These are phyloP conservation scores for Dendryphion nanum DNA, from an alignment of 2,329 filamentous ascomycete genomes.

Conservation along the genomic window DNA sequence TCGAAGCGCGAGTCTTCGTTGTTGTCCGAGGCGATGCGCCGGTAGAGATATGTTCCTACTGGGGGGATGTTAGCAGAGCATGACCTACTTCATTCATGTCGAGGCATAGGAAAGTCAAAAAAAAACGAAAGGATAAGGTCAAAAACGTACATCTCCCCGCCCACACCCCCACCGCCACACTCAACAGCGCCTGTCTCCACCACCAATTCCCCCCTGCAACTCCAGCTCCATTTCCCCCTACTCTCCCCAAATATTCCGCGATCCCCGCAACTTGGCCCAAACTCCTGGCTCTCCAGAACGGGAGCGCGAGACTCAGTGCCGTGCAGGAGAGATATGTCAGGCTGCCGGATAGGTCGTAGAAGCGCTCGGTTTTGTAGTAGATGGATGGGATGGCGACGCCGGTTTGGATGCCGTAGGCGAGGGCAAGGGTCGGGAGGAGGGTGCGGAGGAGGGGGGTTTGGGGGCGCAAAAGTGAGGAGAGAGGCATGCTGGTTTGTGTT, in stretches of 20 bases:
- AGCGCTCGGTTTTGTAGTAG: conserved; percentile 59
- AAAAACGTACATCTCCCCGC: conserved; percentile 53
- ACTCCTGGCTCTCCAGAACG: conserved; percentile 55
- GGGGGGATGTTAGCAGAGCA: too few species aligned
- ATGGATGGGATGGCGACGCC: conserved; percentile 64
- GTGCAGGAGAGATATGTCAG: conserved; percentile 66
- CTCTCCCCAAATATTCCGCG: conserved; percentile 29
- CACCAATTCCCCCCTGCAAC: conserved; percentile 43
- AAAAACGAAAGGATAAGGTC: not conserved
- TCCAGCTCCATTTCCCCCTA: conserved; percentile 12
- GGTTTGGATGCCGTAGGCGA: conserved; percentile 63
- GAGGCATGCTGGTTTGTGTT: too few species aligned
- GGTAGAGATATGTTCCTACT: conserved; percentile 67
- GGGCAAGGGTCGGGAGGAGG: conserved; percentile 59
- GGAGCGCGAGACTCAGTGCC: conserved; percentile 61
- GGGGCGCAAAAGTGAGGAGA: too few species aligned
- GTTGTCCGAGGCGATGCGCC: conserved; percentile 54
- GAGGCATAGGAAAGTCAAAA: not conserved
- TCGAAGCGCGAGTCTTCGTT: conserved; percentile 62
- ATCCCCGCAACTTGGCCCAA: conserved; percentile 42
- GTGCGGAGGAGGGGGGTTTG: conserved; percentile 62
- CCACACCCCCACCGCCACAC: conserved; percentile 60
- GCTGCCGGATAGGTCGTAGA: conserved; percentile 68
- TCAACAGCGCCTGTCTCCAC: conserved; percentile 61
- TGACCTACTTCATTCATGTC: too few species aligned